A percentile compares a stretch with the other conserved stretches of the same genome.
Conservation (phyloP, 2,329 filamentous ascomycete species). For the Myriosclerotinia curreyana region DNA sequence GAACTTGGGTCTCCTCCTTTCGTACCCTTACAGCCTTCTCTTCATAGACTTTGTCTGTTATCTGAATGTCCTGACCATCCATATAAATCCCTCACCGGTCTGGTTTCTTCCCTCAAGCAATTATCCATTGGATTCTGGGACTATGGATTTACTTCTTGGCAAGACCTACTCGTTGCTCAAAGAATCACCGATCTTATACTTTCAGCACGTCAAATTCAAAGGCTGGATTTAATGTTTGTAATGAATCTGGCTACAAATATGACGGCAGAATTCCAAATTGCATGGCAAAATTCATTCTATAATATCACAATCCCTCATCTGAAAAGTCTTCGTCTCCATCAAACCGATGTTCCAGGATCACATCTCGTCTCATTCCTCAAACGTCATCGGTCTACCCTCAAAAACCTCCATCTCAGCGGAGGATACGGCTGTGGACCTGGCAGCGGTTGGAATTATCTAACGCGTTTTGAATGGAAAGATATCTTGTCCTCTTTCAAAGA, state of each 20-base stretch:
- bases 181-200: conserved; percentile 5
- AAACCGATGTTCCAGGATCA: conserved; percentile 11
- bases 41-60: conserved; percentile 12
- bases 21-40: conserved; percentile 15
- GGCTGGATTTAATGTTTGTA: conserved; percentile 18
- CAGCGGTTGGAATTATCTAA: conserved; percentile 18
- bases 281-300: conserved; percentile 14
- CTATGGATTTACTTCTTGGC: conserved; percentile 18
- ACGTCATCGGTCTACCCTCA: conserved; percentile 5
- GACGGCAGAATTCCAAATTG: conserved; percentile 16
- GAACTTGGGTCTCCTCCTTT: conserved; percentile 13
- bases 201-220: background rate
- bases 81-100: conserved; percentile 11
- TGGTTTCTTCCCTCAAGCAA: conserved; percentile 3
- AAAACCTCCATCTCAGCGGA: conserved; percentile 13
- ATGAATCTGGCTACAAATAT: conserved; percentile 20
- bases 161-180: conserved; percentile 13
- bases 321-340: conserved; percentile 19
- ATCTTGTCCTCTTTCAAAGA: background rate
- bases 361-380: conserved; percentile 15
- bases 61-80: background rate
- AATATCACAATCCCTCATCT: conserved; percentile 13
- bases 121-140: conserved; percentile 21
- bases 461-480: conserved; percentile 16
- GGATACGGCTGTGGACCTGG: conserved; percentile 12